Evolutionary conservation across 1,139 yeast genomes (phyloP).

Genomic region (Taiozyma onychis): DNA sequence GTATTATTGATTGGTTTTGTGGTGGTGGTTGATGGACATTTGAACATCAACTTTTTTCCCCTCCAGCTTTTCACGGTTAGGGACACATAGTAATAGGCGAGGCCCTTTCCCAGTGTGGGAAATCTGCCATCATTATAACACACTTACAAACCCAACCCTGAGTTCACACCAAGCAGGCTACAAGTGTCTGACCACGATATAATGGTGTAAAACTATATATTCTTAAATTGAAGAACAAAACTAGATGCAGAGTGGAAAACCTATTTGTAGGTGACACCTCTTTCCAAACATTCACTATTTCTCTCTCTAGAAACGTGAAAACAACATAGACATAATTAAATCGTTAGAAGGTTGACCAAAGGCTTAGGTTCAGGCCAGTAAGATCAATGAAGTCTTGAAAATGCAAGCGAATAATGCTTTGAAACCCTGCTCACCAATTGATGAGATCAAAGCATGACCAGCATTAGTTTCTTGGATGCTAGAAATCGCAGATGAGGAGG

Average conservation of each 20-base stretch:
- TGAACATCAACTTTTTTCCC: not conserved
- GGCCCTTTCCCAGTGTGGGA: too few species aligned
- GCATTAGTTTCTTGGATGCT: constrained; percentile 3
- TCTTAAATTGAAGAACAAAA: not conserved
- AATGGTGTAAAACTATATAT: not conserved
- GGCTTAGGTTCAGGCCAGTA: constrained; percentile 1
- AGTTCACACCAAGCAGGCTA: too few species aligned
- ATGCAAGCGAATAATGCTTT: constrained; percentile 8
- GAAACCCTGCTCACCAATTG: constrained; percentile 6
- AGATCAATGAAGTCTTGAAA: constrained; percentile 3
- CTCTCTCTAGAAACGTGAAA: not conserved
- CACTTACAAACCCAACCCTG: too few species aligned
- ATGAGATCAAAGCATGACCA: not conserved
- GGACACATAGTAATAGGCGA: not conserved
- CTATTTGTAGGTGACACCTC: not conserved
- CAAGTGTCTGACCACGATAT: not conserved
- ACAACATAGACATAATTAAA: not conserved
- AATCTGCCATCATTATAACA: too few species aligned
- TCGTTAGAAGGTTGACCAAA: not conserved
- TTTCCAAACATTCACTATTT: not conserved
- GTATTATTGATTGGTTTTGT: not conserved
- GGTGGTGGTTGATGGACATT: not conserved
- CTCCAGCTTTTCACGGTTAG: not conserved
- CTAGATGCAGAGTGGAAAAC: not conserved
- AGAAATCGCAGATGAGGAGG: not conserved